phyloP scores from a whole-genome alignment of 805 yeast genomes.

The Wickerhamomyces subpelliculosus region DNA sequence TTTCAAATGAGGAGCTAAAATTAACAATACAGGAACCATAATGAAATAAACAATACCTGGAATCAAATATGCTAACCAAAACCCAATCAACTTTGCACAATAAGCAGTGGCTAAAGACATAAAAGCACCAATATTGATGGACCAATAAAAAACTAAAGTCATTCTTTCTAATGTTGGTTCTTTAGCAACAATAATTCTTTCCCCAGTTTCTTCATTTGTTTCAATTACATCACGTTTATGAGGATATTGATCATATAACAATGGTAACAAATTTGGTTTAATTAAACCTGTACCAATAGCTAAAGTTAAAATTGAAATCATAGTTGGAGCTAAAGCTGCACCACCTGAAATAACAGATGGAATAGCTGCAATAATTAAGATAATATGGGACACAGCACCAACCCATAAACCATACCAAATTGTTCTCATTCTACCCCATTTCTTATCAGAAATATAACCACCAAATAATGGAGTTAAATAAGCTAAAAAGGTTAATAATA shows the following conservation, averaged over 20 bases:
- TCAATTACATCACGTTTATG: slow-evolving; percentile 49
- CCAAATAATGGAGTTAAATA: slow-evolving; percentile 70
- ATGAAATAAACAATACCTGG: slow-evolving; percentile 52
- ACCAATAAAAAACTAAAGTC: slow-evolving; percentile 66
- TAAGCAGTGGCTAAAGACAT: slow-evolving; percentile 69
- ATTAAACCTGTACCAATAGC: slow-evolving; percentile 78
- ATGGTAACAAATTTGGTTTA: slow-evolving; percentile 57
- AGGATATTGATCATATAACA: slow-evolving; percentile 68
- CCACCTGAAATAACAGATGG: slow-evolving; percentile 40
- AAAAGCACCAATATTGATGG: slow-evolving; percentile 66
- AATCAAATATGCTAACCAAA: slow-evolving; percentile 64
- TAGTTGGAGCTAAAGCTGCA: slow-evolving; percentile 48
- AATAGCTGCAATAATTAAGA: slow-evolving; percentile 59
- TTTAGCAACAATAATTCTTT: slow-evolving; percentile 60
- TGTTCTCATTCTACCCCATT: slow-evolving; percentile 62
- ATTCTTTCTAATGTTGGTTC: slow-evolving; percentile 61
- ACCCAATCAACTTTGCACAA: slow-evolving; percentile 53
- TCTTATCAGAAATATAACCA: slow-evolving; percentile 65
- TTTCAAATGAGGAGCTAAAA: slow-evolving; percentile 14
- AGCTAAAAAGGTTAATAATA: slow-evolving; percentile 76
- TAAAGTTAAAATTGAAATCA: slow-evolving; percentile 34
- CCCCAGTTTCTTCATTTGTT: slow-evolving; percentile 51
- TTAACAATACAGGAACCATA: slow-evolving; percentile 37
- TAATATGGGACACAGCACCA: slow-evolving; percentile 52
- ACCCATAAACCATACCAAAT: slow-evolving; percentile 48